phyloP scores from a whole-genome alignment of 768 basidiomycete genomes.

The Holtermanniella nyarrowii region DNA sequence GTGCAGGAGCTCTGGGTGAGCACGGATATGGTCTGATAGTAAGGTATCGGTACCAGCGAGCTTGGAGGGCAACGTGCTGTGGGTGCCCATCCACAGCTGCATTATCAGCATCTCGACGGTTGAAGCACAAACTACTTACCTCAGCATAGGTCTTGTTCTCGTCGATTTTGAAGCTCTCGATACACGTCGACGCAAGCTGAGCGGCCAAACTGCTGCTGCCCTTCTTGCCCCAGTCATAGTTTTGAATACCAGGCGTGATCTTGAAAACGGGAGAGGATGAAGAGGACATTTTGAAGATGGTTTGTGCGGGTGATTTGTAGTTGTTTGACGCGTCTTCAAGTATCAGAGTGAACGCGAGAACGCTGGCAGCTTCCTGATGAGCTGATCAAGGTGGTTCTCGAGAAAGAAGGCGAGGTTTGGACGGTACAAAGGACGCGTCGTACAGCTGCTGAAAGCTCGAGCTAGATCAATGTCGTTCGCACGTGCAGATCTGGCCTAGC shows the following conservation, averaged over 20 bases:
- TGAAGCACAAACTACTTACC: slow-evolving; percentile 46
- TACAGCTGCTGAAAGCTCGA: no score
- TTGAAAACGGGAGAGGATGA: slow-evolving; percentile 51
- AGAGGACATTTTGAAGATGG: slow-evolving; percentile 9
- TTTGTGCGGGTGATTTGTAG: neutral
- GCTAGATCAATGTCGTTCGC: no score
- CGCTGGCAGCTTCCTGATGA: no score
- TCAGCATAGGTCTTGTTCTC: slow-evolving; percentile 79
- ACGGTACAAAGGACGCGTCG: no score
- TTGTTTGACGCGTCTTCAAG: no score
- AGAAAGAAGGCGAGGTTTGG: no score
- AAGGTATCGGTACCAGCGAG: slow-evolving; percentile 44
- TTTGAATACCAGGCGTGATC: slow-evolving; percentile 70
- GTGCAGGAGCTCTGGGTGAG: slow-evolving; percentile 62
- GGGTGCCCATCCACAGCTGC: slow-evolving; percentile 99
- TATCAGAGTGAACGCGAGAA: no score
- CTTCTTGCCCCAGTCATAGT: slow-evolving; percentile 90
- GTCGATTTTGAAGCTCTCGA: slow-evolving; percentile 60
- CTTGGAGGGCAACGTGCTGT: slow-evolving; percentile 61
- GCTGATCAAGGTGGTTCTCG: no score
- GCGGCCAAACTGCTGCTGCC: slow-evolving; percentile 78
- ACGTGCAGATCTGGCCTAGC: no score
- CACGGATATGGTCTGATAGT: slow-evolving; percentile 54
- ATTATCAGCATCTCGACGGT: neutral
- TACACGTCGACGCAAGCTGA: slow-evolving; percentile 56